These are phyloP conservation scores for Polychaeton citri DNA, from an alignment of 2,329 filamentous ascomycete species.

Conservation along the genomic window DNA sequence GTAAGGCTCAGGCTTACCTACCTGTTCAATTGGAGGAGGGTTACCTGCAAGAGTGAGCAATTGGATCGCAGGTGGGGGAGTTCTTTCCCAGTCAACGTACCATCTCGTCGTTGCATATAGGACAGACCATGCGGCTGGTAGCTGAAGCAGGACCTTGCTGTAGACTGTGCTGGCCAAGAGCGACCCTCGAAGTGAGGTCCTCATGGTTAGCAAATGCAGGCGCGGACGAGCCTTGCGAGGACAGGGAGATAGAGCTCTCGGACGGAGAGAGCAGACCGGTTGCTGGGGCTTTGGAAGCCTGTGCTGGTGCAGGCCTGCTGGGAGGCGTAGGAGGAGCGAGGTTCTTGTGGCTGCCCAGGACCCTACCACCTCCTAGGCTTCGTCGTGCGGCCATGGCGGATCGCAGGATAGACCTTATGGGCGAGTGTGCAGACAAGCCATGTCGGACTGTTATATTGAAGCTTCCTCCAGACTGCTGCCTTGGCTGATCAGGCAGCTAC, in stretches of 20 bases:
- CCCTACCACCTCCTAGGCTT: conserved; percentile 74
- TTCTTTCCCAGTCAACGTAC: conserved; percentile 31
- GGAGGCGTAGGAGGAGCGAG: conserved; percentile 50
- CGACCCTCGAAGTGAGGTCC: conserved; percentile 71
- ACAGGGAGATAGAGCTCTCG: conserved; percentile 63
- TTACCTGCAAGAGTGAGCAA: conserved; percentile 48
- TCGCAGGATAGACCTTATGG: background rate
- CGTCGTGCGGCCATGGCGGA: conserved; percentile 63
- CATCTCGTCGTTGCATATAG: conserved; percentile 99
- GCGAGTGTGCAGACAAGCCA: background rate
- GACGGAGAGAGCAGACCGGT: conserved; percentile 46
- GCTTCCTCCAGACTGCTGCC: background rate
- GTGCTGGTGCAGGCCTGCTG: conserved; percentile 23
- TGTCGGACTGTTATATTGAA: background rate
- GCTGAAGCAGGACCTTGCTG: conserved; percentile 43
- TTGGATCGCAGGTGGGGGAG: background rate
- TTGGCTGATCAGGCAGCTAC: background rate
- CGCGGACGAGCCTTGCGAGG: conserved; percentile 60
- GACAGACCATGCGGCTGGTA: conserved; percentile 65
- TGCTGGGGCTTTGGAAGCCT: conserved; percentile 5
- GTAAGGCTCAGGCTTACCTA: conserved; percentile 20
- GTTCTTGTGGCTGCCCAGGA: conserved; percentile 75
- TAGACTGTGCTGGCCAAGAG: conserved; percentile 47
- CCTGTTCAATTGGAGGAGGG: conserved; percentile 81
- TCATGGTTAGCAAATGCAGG: conserved; percentile 59